Evolutionary conservation across 1,284 basidiomycete species (phyloP).

Genomic region (Ustilago lituana): DNA sequence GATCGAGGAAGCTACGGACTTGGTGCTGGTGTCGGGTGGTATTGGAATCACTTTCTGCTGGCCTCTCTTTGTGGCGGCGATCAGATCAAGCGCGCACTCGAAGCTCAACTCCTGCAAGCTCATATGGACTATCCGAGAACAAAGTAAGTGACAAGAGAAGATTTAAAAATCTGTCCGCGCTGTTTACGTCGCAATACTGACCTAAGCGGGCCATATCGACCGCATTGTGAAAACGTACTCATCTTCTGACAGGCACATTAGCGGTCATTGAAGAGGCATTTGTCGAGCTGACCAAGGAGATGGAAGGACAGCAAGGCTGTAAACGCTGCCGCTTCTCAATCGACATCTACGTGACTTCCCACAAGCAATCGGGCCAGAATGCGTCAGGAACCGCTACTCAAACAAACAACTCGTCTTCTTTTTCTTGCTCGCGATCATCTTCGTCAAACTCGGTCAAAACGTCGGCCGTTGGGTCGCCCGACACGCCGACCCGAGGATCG

Average conservation of each 20-base stretch:
- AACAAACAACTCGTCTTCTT: neutral
- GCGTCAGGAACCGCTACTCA: neutral
- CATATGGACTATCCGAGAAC: conserved; percentile 42
- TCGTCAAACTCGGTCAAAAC: conserved; percentile 6
- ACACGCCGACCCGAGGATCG: neutral
- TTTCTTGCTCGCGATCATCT: conserved; percentile 3
- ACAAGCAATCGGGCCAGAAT: neutral
- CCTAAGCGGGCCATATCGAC: too few relatives aligned
- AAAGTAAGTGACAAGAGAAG: conserved; percentile 19
- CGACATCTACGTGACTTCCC: conserved; percentile 35
- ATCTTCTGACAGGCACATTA: conserved; percentile 11
- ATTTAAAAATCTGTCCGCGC: neutral
- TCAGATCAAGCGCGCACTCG: neutral
- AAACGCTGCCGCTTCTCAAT: conserved; percentile 12
- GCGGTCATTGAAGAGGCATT: conserved; percentile 14
- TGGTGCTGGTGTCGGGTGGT: conserved; percentile 44
- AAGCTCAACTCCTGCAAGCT: conserved; percentile 34
- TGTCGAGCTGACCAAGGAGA: conserved; percentile 5
- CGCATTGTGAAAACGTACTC: neutral
- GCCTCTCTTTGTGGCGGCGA: conserved; percentile 35
- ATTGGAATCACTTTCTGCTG: conserved; percentile 53
- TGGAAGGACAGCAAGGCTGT: conserved; percentile 1
- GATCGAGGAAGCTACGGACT: conserved; percentile 5
- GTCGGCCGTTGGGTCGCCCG: neutral
- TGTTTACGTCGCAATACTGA: neutral